Percentiles rank a stretch among this genome's conserved stretches.
Conservation (phyloP, 768 basidiomycete species). For the Lentinus brumalis region DNA sequence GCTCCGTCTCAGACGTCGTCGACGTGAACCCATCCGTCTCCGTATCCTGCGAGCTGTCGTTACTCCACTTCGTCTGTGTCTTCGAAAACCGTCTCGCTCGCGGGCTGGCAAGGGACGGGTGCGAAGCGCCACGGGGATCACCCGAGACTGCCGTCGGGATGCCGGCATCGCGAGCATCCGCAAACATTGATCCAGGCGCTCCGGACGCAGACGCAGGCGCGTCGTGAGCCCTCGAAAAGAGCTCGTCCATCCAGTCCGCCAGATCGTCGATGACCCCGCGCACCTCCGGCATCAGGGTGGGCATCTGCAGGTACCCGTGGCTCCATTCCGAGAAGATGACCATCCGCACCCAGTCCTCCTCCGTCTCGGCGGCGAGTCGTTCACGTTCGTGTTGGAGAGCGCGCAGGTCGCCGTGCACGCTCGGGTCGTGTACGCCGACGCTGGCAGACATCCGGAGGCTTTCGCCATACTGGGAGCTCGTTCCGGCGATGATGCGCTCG, state of each 20-base stretch:
- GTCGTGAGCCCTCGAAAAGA: constrained; percentile 46
- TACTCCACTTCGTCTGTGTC: not conserved
- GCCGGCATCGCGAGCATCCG: not conserved
- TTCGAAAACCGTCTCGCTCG: not conserved
- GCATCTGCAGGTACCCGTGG: constrained; percentile 97
- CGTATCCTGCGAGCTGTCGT: not conserved
- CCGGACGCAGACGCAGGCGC: not conserved
- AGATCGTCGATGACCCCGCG: constrained; percentile 76
- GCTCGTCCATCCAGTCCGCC: constrained; percentile 88
- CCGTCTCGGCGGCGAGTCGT: constrained; percentile 65
- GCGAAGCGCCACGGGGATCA: constrained; percentile 5
- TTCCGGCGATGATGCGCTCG: constrained; percentile 58
- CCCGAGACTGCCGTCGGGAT: constrained; percentile 1
- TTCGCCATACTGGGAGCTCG: constrained; percentile 65
- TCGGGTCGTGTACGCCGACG: constrained; percentile 26
- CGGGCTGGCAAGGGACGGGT: constrained; percentile 1
- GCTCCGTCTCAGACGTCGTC: constrained; percentile 44
- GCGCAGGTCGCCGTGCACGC: constrained; percentile 29
- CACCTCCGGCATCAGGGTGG: constrained; percentile 80
- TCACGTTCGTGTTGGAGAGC: constrained; percentile 61
- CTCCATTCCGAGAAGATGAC: constrained; percentile 96
- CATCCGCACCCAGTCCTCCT: constrained; percentile 95
- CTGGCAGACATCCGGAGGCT: constrained; percentile 57
- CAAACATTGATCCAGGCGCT: not conserved
- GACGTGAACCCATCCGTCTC: constrained; percentile 29